Percentiles rank a stretch among this genome's conserved stretches.
Evolutionary conservation across 306 rosid genomes (phyloP).

Genomic region (Ochetophila trinervis): DNA sequence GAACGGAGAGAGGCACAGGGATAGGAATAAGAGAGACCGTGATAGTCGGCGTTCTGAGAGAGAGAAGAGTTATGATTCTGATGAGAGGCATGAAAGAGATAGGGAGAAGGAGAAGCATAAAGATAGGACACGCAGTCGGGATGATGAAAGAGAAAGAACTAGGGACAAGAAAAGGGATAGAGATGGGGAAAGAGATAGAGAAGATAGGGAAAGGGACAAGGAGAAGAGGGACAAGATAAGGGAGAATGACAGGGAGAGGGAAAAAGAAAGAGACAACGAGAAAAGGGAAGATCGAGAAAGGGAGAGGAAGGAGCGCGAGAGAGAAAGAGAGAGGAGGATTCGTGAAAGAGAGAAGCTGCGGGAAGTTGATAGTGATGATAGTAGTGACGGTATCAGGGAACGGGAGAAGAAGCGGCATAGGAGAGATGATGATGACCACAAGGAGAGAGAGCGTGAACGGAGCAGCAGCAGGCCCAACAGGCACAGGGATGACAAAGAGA

Average conservation of each 20-base stretch:
- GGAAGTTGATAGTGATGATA: constrained; percentile 55
- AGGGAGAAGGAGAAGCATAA: no score
- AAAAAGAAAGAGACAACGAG: constrained; percentile 21
- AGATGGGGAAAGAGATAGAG: constrained; percentile 25
- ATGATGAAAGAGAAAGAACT: no score
- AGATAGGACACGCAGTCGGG: no score
- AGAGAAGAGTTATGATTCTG: no score
- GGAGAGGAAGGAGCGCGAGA: constrained; percentile 26
- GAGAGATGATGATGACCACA: constrained; percentile 57
- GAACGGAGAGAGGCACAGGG: no score
- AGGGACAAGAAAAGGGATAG: no score
- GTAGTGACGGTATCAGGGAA: constrained; percentile 57
- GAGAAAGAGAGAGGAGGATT: constrained; percentile 36
- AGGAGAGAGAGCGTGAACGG: constrained; percentile 50
- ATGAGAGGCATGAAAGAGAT: no score
- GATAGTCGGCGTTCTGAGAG: no score
- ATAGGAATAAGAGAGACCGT: no score
- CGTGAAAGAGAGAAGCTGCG: constrained; percentile 60
- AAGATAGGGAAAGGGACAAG: constrained; percentile 24
- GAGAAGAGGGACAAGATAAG: constrained; percentile 31
- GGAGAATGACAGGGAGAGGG: no score
- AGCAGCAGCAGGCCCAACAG: constrained; percentile 44
- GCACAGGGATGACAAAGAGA: constrained; percentile 47
- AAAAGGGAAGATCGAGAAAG: constrained; percentile 22
- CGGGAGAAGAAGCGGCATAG: constrained; percentile 56